These are phyloP conservation scores for Blastobotrys illinoisensis DNA, from an alignment of 1,139 yeast genomes.

Conservation along the genomic window DNA sequence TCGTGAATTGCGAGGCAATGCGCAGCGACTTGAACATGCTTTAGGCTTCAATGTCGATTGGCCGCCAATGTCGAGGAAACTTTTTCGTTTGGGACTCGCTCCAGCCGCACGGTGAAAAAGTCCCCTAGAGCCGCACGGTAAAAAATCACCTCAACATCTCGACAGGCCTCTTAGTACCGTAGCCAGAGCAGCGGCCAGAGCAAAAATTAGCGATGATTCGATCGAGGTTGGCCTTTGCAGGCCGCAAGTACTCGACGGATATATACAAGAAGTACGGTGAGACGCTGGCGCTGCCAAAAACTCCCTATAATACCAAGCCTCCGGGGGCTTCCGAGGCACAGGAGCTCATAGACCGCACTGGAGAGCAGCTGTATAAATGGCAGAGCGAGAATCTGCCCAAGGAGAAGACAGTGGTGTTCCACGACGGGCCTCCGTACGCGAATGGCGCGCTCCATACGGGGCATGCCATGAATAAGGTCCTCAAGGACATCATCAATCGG, in stretches of 20 bases:
- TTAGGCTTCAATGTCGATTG: not conserved
- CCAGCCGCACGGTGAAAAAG: not conserved
- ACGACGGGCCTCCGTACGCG: conserved; percentile 99
- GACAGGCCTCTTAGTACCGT: too few relatives aligned
- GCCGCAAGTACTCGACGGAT: conserved; percentile 2
- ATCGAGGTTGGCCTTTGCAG: not conserved
- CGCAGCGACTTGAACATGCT: conserved; percentile 3
- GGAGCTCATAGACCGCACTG: conserved; percentile 31
- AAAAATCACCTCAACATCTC: too few relatives aligned
- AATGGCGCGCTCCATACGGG: conserved; percentile 93
- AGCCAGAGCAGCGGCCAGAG: too few relatives aligned
- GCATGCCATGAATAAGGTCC: conserved; percentile 82
- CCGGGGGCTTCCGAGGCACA: conserved; percentile 26
- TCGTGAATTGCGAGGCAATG: not conserved
- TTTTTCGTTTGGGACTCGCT: not conserved
- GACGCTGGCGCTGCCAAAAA: conserved; percentile 48
- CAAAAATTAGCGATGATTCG: not conserved
- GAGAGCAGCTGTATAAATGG: conserved; percentile 41
- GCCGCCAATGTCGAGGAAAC: not conserved
- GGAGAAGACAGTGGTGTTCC: conserved; percentile 47
- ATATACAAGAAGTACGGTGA: conserved; percentile 35
- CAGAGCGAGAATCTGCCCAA: conserved; percentile 29
- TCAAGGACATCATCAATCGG: conserved; percentile 80
- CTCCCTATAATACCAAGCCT: conserved; percentile 49
- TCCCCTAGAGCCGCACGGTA: too few relatives aligned